Evolutionary conservation across 2,329 filamentous ascomycete genomes (phyloP), one percentile per base, ranked within the genome.

Genomic region (Epichloe hybrida): DNA sequence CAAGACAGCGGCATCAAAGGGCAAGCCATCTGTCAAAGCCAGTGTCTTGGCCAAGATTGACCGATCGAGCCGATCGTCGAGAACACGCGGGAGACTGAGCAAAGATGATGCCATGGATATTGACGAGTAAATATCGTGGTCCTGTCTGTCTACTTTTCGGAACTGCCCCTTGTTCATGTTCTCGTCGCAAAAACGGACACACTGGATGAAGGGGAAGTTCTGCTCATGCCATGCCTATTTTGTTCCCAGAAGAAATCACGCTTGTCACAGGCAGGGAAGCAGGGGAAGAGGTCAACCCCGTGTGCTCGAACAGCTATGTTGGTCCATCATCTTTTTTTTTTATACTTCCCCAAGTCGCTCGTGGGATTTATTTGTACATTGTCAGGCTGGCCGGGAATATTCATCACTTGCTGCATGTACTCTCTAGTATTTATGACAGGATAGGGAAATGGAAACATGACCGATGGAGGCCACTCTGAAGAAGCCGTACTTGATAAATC

Each of bases 61-160:
- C 35, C 58, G 59, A 48, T 45, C 56, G 52, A 54, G 56, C 27
- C 61, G 59, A 53, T 50, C 60, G 23, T 49, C 59, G 17, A 60
- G 64, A 47, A 49, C 57, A 9, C 59, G 64, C 6, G 56, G 54
- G 7, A 57, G 55, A 41, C 41, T 53, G 34, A 56, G 59, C 35
- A 64, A 59, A 54, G 51, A 56, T 17, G 59, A 59, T 12, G 63
- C 63, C n/a, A 67, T 69, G 66, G 66, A 68, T 8, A 52, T 66
- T 37, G 66, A 69, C 50, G 60, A 62, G 35, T 62, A 63, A 42
- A 13, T 12, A 31, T 46, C 8, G 3, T 13, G 5, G 4, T 39
- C 11, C 23, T 2, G 11, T 58, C 17, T 17, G 17, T 57, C 63
- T 34, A 12, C 7, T 17, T 44, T 23, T 23, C 21, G 37, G 17